Evolutionary conservation across 768 basidiomycete species (phyloP).

Genomic region (Ramaria sp.): DNA sequence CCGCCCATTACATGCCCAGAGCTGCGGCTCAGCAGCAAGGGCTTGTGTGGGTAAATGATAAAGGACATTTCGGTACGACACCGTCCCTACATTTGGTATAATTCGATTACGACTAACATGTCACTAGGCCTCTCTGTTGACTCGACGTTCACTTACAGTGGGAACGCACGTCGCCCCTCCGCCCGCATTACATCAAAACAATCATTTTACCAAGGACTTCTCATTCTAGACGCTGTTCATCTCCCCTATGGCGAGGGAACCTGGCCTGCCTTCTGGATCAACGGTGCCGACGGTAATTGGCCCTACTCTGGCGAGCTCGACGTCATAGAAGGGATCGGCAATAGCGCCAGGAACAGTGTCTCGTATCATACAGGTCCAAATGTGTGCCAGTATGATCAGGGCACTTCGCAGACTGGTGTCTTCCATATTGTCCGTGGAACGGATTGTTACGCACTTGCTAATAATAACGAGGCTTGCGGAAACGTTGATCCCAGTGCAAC

Average conservation of each 20-base stretch:
- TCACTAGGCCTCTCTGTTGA: constrained; percentile 3
- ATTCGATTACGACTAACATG: background rate
- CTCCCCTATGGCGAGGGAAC: constrained; percentile 87
- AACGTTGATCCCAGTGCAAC: constrained; percentile 22
- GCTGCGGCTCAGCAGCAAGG: background rate
- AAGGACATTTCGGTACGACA: constrained; percentile 5
- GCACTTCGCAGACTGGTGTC: constrained; percentile 8
- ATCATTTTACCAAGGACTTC: constrained; percentile 30
- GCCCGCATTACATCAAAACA: background rate
- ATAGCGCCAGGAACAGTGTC: constrained; percentile 27
- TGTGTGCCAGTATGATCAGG: constrained; percentile 23
- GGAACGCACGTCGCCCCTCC: background rate
- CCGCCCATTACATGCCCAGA: constrained; percentile 3
- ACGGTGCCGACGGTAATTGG: constrained; percentile 35
- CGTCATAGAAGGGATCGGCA: constrained; percentile 34
- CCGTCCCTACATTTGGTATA: background rate
- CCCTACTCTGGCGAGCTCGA: constrained; percentile 27
- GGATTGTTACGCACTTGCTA: constrained; percentile 22
- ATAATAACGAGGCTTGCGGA: constrained; percentile 30
- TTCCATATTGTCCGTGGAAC: constrained; percentile 27
- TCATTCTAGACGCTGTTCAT: constrained; percentile 77
- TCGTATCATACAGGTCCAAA: constrained; percentile 29
- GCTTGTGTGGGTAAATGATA: constrained; percentile 6
- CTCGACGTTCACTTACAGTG: constrained; percentile 1
- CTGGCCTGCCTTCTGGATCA: constrained; percentile 63